phyloP scores from a whole-genome alignment of 2,329 filamentous ascomycete genomes.

The Alternaria dauci region DNA sequence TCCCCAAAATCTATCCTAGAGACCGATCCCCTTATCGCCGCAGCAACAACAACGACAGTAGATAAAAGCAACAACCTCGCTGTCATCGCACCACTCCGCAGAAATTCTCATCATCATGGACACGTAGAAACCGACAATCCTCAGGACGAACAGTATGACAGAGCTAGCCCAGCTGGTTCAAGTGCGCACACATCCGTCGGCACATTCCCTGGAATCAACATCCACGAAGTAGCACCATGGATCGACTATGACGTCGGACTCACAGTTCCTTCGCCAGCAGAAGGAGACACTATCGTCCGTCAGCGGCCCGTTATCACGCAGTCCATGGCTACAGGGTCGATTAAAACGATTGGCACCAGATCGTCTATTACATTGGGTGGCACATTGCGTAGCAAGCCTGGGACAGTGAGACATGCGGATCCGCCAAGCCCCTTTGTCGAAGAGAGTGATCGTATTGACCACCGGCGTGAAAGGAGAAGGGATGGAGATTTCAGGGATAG shows the following conservation, averaged over 20 bases:
- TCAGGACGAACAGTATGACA: background rate
- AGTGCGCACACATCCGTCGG: slow-evolving; percentile 13
- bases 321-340: background rate
- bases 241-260: slow-evolving; percentile 23
- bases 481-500: slow-evolving; percentile 5
- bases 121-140: background rate
- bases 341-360: background rate
- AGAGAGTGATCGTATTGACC: background rate
- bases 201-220: slow-evolving; percentile 15
- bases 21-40: slow-evolving; percentile 6
- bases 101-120: background rate
- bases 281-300: background rate
- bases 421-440: no score
- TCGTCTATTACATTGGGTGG: background rate
- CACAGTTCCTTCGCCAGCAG: background rate
- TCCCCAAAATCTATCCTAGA: slow-evolving; percentile 22
- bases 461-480: background rate
- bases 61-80: slow-evolving; percentile 4
- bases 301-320: slow-evolving; percentile 7
- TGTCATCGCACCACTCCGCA: background rate
- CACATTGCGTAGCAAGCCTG: background rate
- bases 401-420: background rate
- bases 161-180: slow-evolving; percentile 11
- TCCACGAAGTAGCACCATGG: slow-evolving; percentile 39
- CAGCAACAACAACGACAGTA: background rate